phyloP scores from a whole-genome alignment of 768 basidiomycete species.

The Naganishia randhawae region DNA sequence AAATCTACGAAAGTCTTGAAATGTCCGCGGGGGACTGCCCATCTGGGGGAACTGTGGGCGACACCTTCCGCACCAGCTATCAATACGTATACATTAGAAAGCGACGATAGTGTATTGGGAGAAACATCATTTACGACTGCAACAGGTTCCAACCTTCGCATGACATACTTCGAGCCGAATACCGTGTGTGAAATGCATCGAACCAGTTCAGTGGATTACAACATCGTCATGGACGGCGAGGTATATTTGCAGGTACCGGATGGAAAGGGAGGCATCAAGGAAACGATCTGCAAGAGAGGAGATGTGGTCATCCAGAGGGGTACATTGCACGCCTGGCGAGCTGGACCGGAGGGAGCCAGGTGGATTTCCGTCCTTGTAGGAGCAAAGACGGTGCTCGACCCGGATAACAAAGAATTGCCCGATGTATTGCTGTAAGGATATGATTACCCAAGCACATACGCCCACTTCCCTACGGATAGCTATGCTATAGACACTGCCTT shows the following conservation, averaged over 20 bases:
- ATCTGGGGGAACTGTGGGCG: constrained; percentile 10
- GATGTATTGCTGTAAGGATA: constrained; percentile 38
- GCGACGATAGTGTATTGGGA: constrained; percentile 7
- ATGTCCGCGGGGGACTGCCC: constrained; percentile 11
- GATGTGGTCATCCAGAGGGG: constrained; percentile 49
- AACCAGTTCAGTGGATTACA: constrained; percentile 48
- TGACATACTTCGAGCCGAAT: constrained; percentile 43
- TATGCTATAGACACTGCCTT: no score
- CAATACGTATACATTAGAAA: constrained; percentile 11
- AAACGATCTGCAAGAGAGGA: constrained; percentile 39
- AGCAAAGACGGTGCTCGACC: constrained; percentile 24
- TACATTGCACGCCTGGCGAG: constrained; percentile 47
- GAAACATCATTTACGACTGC: background rate
- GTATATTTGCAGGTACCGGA: constrained; percentile 38
- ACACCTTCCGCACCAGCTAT: constrained; percentile 6
- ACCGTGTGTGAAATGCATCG: constrained; percentile 39
- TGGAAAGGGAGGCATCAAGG: constrained; percentile 30
- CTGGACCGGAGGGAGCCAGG: constrained; percentile 42
- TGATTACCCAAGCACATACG: no score
- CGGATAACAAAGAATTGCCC: constrained; percentile 31
- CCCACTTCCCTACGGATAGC: no score
- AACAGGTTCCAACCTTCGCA: constrained; percentile 40
- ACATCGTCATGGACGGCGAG: constrained; percentile 40
- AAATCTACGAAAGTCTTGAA: constrained; percentile 5
- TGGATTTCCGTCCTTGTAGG: constrained; percentile 44